Base-by-base conservation (phyloP, 306 rosid species). In the Vigna unguiculata region DNA sequence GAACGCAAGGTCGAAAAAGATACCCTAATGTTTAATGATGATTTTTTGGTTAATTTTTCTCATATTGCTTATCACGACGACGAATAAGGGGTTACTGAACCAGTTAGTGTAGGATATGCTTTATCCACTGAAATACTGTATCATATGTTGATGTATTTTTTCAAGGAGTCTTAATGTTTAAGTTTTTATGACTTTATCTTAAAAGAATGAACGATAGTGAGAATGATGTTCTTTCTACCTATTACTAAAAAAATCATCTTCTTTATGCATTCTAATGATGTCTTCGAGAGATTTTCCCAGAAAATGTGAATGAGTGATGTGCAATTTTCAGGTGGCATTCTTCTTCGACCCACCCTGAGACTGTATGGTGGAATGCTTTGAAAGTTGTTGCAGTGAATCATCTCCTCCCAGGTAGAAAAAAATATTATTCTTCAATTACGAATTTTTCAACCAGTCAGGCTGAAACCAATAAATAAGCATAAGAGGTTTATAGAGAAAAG, bases 311-410 rank as follows among this genome's bases (percentile, higher is more conserved):
- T 46, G 78, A 75, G 1, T 46, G 15, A 8, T 69, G 12, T 67
- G 65, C 57, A 53, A 80, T 45, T 71, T 68, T 46, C 90, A 93
- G 96, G 78, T 81, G 16, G 97, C 94, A 77, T 93, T 93, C 86
- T 93, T 91, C 84, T 67, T 93, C 12, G 91, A 90, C 40, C 96
- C 97, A 25, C 69, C 88, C 55, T 83, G 76, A 5, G 90, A 91
- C 15, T 83, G 69, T 69, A 75, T 91, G 48, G 96, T 90, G 69
- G 91, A 90, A 76, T 91, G 97, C 81, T 76, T 91, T 70, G 76
- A 81, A 54, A 93, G 89, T 79, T 91, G 98, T 78, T 90, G 93
- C 76, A 88, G 83, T 24, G 90, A 89, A 78, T 83, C 89, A 79
- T 84, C 84, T 69, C 96, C 97, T 3, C 76, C 93, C 21, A 89